These are phyloP conservation scores for Sporothrix variecibatus DNA, from an alignment of 2,329 filamentous ascomycete species.

Conservation along the genomic window DNA sequence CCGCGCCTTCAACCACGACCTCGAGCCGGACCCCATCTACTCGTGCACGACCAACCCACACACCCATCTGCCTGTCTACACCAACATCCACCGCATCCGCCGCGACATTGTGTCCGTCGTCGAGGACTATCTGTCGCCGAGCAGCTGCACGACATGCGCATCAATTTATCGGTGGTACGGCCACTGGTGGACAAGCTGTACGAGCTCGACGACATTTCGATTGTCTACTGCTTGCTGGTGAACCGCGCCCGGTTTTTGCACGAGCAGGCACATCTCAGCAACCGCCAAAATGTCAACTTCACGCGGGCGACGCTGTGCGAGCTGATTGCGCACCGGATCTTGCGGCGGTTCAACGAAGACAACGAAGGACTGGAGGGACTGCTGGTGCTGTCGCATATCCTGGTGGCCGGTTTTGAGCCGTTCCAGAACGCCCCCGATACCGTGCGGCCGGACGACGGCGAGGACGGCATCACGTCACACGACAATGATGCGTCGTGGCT, in stretches of 20 bases:
- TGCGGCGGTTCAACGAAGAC: conserved; percentile 78
- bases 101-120: conserved; percentile 65
- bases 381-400: conserved; percentile 72
- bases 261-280: conserved; percentile 73
- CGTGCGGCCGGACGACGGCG: conserved; percentile 54
- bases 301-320: conserved; percentile 79
- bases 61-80: conserved; percentile 69
- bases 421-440: conserved; percentile 78
- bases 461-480: not conserved
- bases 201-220: conserved; percentile 75
- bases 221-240: conserved; percentile 81
- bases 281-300: conserved; percentile 78
- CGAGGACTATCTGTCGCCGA: conserved; percentile 66
- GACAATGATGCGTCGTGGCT: conserved; percentile 48
- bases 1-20: conserved; percentile 40
- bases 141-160: conserved; percentile 76
- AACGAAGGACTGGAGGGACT: conserved; percentile 70
- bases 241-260: conserved; percentile 78
- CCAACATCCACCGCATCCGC: conserved; percentile 72
- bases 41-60: conserved; percentile 61
- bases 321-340: conserved; percentile 74
- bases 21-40: conserved; percentile 48
- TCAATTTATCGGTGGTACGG: conserved; percentile 77
- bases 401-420: conserved; percentile 81
- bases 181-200: conserved; percentile 84